Evolutionary conservation across 2,329 filamentous ascomycete genomes (phyloP), one percentile per base, ranked within the genome.

Genomic region (Colletotrichum phormii): DNA sequence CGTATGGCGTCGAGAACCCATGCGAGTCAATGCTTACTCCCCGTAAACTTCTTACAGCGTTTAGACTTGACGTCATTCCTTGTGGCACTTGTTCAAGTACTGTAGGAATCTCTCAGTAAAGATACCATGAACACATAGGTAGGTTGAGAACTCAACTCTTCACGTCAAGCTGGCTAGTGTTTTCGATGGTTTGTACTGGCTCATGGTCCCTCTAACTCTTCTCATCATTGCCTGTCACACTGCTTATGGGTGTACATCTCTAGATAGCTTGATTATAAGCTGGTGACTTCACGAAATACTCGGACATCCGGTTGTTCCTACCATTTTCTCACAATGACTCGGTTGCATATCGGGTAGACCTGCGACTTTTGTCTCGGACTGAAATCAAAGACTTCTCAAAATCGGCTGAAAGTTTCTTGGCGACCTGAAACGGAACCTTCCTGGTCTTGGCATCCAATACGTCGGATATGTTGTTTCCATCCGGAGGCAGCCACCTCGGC

Each of bases 401-500:
- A 37, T 53, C 46, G 31, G 54, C 18, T 60, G 49, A 61, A 35
- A 57, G 31, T 71, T 61, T 55, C 57, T 71, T 67, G 55, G 46
- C 63, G 31, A n/a, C 33, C 29, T 67, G 68, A 67, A 71, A 71
- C 68, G 64, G 24, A 15, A 29, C 55, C 15, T 61, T 60, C 15
- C 63, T 71, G 26, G n/a, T 29, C 57, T 67, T 67, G 57, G 57
- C 68, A 71, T 67, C 68, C 57, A 24, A 61, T 62, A 57, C 26
- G 46, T 33, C 35, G 35, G 24, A 49, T 22, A 37, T n/a, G 11
- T 12, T 24, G 15, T 33, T 31, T 24, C 8, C 2, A 58, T 35
- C 22, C 31, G 26, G 4, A 37, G 37, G 15, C 49, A 64, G 31
- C 22, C 46, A 33, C 22, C 46, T 67, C 13, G 29, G 24, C 42